Evolutionary conservation across 805 yeast genomes (phyloP), one percentile per base, ranked within the genome.

Genomic region (Brettanomyces sp.): DNA sequence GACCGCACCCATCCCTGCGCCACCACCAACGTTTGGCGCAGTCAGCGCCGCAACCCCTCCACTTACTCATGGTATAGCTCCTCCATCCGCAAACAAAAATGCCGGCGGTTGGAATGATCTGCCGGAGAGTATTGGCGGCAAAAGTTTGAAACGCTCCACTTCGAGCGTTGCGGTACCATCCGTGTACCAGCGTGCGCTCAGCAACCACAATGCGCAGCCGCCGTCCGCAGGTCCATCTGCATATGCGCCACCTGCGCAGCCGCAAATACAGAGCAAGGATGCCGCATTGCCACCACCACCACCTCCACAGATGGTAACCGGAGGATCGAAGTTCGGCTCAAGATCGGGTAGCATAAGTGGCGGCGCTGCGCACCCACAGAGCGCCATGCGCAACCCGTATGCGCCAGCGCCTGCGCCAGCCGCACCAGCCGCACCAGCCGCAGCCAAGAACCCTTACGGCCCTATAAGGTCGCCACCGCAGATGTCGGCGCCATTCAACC

Each of bases 51-150:
- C 48, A 5, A 40, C 47, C 9, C 36, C 51, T 11, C 45, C 49
- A 7, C 22, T 35, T 9, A 28, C 32, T 9, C 32, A 9, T 9
- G 32, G 32, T 9, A 28, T 28, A 9, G n/a, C 12, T 8, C 59
- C 60, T 22, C 50, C 59, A 9, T 63, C 59, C 24, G 54, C 52
- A 48, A 73, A 70, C 47, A 64, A 62, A 45, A 77, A 77, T 39
- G 75, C 75, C 36, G 85, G 80, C 36, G 87, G 86, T 3, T 81
- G 88, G 87, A 81, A 80, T 54, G 86, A 80, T 56, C 64, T 82
- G 49, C 87, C 88, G 43, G 70, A 76, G 9, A 64, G 71, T 28
- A 41, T 65, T 47, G 56, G 60, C 33, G 25, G 56, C 7, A 52
- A 56, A 42, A 57, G 54, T 41, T 45, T 62, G n/a, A 57, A 55